These are phyloP conservation scores for Penicillium coprophilum DNA, from an alignment of 495 filamentous ascomycete genomes.

Conservation along the genomic window DNA sequence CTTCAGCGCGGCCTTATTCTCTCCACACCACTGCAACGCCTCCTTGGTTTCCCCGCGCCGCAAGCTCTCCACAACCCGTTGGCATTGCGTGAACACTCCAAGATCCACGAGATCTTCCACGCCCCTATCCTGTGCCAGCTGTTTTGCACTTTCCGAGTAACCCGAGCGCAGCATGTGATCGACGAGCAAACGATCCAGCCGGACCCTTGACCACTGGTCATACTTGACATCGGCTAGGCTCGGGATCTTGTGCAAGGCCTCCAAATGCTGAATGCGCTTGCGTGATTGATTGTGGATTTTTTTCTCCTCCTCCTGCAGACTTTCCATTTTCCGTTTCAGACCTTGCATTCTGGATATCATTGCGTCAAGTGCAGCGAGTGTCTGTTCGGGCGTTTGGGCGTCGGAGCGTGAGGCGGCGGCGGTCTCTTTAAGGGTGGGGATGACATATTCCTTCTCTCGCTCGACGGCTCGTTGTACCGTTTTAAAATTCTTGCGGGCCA, in stretches of 20 bases:
- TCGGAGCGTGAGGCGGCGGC: constrained; percentile 65
- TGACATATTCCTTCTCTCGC: constrained; percentile 68
- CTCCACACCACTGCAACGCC: constrained; percentile 83
- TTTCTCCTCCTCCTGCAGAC: constrained; percentile 73
- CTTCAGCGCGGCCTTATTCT: constrained; percentile 84
- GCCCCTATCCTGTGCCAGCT: constrained; percentile 67
- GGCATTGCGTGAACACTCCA: constrained; percentile 81
- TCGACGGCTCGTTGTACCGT: constrained; percentile 79
- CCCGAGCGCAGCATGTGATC: constrained; percentile 87
- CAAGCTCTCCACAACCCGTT: constrained; percentile 69
- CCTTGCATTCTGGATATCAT: constrained; percentile 84
- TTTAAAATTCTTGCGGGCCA: constrained; percentile 91
- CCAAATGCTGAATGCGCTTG: constrained; percentile 75
- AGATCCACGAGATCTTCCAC: constrained; percentile 85
- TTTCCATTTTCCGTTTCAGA: constrained; percentile 81
- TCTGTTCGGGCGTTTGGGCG: constrained; percentile 60
- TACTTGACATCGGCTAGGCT: constrained; percentile 90
- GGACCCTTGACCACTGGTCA: constrained; percentile 79
- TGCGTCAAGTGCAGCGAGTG: constrained; percentile 71
- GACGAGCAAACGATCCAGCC: constrained; percentile 81
- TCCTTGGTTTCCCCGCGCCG: constrained; percentile 69
- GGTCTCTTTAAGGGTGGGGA: constrained; percentile 66
- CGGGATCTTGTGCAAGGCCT: constrained; percentile 74
- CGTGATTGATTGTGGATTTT: constrained; percentile 68
- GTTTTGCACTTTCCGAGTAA: constrained; percentile 72